Evolutionary conservation across 2,329 filamentous ascomycete genomes (phyloP).

Genomic region (Sporothrix phasma): DNA sequence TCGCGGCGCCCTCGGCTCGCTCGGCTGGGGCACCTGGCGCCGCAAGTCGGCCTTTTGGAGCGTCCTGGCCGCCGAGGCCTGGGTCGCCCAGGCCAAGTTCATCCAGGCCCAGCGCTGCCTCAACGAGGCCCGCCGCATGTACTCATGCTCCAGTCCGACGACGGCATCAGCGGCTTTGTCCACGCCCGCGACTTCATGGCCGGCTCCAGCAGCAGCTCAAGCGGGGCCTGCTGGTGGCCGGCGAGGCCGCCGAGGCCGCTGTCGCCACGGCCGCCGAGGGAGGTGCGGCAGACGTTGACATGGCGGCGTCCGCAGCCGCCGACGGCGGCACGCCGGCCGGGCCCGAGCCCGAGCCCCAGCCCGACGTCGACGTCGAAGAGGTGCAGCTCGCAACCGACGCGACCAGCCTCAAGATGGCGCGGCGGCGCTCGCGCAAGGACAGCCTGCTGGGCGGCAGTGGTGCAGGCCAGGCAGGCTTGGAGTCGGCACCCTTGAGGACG

Average conservation of each 20-base stretch:
- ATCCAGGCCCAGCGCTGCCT: conserved; percentile 71
- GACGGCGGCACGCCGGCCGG: conserved; percentile 17
- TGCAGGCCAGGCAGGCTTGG: conserved; percentile 22
- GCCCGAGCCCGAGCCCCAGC: conserved; percentile 19
- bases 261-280: conserved; percentile 2
- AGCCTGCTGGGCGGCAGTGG: conserved; percentile 39
- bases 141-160: conserved; percentile 39
- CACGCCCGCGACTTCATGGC: conserved; percentile 43
- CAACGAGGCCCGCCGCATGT: conserved; percentile 53
- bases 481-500: conserved; percentile 26
- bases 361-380: conserved; percentile 20
- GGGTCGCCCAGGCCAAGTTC: conserved; percentile 67
- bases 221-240: conserved; percentile 32
- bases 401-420: conserved; percentile 46
- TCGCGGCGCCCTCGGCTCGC: conserved; percentile 51
- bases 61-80: conserved; percentile 70
- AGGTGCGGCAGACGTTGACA: conserved; percentile 11
- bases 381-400: conserved; percentile 37
- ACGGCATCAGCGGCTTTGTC: conserved; percentile 42
- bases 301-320: background rate
- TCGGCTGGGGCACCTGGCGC: conserved; percentile 58
- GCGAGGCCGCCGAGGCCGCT: conserved; percentile 4
- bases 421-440: conserved; percentile 41
- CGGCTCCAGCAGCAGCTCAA: conserved; percentile 41
- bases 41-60: conserved; percentile 89